Base-by-base conservation (phyloP, 176 grass and related monocot genomes). In the Thalia dealbata region DNA sequence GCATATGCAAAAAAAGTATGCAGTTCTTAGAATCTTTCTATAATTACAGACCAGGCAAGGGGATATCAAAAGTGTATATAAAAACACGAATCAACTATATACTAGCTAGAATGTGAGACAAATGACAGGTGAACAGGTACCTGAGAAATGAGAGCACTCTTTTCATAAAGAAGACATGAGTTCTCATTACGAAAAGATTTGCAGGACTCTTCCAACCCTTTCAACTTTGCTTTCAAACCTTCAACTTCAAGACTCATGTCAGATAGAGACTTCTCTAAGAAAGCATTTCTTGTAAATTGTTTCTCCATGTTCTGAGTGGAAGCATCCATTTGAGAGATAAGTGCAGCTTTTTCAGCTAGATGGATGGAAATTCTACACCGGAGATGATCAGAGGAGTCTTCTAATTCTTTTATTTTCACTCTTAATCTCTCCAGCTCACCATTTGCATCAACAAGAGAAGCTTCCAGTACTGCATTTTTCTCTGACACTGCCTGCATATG, bases 281-380 rank as follows among this genome's bases (percentile, higher is more conserved):
- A 80, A 23, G 86, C 75, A 16, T 93, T 99, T 75, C 88, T 84
- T 67, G 61, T 77, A 15, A 83, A 82, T 38, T 93, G 72, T 43
- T 84, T 99, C 75, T 91, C 90, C 73, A 99, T 91, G 24, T 89
- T 87, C 80, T 84, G 77, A 74, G 88, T 82, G 76, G 92, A 65
- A 73, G 65, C 51, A 52, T 86, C 79, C 35, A 91, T 84, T 50
- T 88, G 85, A 3, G 83, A 67, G 27, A 73, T 69, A 75, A 95
- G 83, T 73, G 80, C 71, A 63, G 52, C 66, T 76, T 65, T 84
- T 83, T 93, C 90, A 8, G 85, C 88, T 50, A 71, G 88, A 48
- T 91, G 75, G 1, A 65, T 76, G 42, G 60, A 81, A 75, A 96
- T 72, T 73, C 69, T 86, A 52, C 73, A 78, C 55, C 78, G 80